Evolutionary conservation across 1,139 yeast genomes (phyloP), one percentile per base, ranked within the genome.

Genomic region (Diutina neorugosa): DNA sequence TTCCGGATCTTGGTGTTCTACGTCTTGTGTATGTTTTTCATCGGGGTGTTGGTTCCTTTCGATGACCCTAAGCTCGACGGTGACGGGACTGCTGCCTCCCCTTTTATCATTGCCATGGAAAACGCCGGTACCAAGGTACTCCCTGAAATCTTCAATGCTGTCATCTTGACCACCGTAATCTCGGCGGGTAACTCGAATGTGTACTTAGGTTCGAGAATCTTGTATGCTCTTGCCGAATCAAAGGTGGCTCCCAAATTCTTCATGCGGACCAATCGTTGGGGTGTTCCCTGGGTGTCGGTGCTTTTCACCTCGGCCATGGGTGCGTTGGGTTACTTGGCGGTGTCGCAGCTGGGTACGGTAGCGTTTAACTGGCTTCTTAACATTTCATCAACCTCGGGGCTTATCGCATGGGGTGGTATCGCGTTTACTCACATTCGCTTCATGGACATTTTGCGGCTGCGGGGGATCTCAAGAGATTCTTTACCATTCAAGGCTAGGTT

Each of bases 21-120:
- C 50, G 50, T 46, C n/a, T 27, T 46, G 37, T 46, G 50, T 18
- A 46, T 78, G 58, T 78, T 77, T 66, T 58, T 76, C 53, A 55
- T 66, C 6, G 69, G 77, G 40, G 69, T 78, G 14, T 67, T 77
- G 56, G 77, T 78, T 44, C 69, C 81, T 7, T 70, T 66, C 50
- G 69, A 70, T 53, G 77, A 78, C 59, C 64, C 67, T 7, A 52
- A 56, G 1, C 67, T 79, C 59, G 68, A 66, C 25, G 64, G 70
- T 25, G 65, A 70, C 40, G 77, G 80, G 49, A 76, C 81, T 5
- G 67, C 73, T 8, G 70, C 78, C 2, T 78, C 82, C 5, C 82
- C 84, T 4, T 78, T 75, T 59, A 82, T 78, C 43, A 70, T 78
- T 60, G 82, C 81, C 23, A 72, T 78, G 51, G 66, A 71, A 54